These are phyloP conservation scores for Ceratocystis lukuohia DNA, from an alignment of 2,329 filamentous ascomycete species.

Conservation along the genomic window DNA sequence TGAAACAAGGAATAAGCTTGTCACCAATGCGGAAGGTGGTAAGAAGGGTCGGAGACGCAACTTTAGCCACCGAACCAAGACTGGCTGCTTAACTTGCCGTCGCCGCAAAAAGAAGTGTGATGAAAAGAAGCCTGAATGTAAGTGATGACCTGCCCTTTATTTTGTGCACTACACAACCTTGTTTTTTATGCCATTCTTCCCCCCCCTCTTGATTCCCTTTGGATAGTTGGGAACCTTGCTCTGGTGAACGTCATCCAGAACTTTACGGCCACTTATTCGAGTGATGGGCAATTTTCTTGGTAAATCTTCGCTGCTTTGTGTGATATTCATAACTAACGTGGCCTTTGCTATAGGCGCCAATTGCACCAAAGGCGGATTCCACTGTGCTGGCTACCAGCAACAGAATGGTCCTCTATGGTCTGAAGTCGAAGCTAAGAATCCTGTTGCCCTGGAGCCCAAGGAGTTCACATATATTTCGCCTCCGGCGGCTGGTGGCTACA, in stretches of 20 bases:
- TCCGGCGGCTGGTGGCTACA: conserved; percentile 35
- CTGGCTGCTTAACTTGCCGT: conserved; percentile 83
- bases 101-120: conserved; percentile 96
- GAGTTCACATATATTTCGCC: conserved; percentile 45
- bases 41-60: conserved; percentile 61
- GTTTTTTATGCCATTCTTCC: neutral
- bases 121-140: conserved; percentile 84
- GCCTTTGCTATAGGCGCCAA: conserved; percentile 52
- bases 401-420: conserved; percentile 59
- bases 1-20: conserved; percentile 33
- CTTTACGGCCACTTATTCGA: neutral
- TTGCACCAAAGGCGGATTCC: conserved; percentile 77
- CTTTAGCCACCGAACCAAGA: conserved; percentile 93
- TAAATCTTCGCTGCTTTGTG: neutral
- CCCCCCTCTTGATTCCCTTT: neutral
- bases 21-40: conserved; percentile 38
- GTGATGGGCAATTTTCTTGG: neutral
- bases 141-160: neutral
- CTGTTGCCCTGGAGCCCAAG: conserved; percentile 71
- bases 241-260: conserved; percentile 1
- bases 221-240: neutral
- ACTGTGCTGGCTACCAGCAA: conserved; percentile 82
- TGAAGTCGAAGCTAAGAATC: conserved; percentile 57
- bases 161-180: neutral
- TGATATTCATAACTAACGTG: neutral